Base-by-base conservation (phyloP, 2,329 filamentous ascomycete genomes). In the Escovopsis sp. region DNA sequence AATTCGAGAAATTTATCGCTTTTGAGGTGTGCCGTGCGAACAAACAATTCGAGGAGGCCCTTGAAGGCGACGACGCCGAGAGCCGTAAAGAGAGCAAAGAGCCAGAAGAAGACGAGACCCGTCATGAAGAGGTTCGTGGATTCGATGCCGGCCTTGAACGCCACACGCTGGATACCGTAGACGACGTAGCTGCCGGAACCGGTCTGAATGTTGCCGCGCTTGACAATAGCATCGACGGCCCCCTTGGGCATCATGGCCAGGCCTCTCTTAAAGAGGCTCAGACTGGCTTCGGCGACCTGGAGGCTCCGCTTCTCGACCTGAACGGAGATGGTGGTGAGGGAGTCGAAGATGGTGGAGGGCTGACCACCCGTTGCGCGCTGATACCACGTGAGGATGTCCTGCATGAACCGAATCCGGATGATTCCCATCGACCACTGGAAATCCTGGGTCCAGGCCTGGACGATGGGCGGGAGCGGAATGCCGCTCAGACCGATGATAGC, bases 381-480 rank as follows among this genome's bases (percentile, higher is more conserved):
- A 58, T 95, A 96, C 89, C 89, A 96, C 31, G 87, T 94, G 47
- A 85, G 84, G 55, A 94, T 84, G 38, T 70, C 70, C 65, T 96
- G 86, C 65, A 95, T 74, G 60, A 94, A 95, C n/a, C 69, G 70
- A 35, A 95, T 72, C 40, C 76, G 75, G 53, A 96, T 94, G 53
- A 96, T 87, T 52, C 89, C 89, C 85, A 96, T 91, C 55, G 82
- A 93, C 89, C 89, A 96, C 58, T 93, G 84, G 66, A 96, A 95
- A 64, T 95, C 89, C 64, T 95, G 88, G 2, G 88, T 94, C 89
- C 89, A 96, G 0, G 88, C 74, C 54, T 84, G 74, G 41, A 94
- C 89, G 46, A 94, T 84, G 0, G 89, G 89, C 9, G 89, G 89
- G 41, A 94, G 73, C 37, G 72, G 70, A 12, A 95, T 81, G 15